These are phyloP conservation scores for Pezicula neosporulosa DNA, from an alignment of 2,329 filamentous ascomycete species.

Conservation along the genomic window DNA sequence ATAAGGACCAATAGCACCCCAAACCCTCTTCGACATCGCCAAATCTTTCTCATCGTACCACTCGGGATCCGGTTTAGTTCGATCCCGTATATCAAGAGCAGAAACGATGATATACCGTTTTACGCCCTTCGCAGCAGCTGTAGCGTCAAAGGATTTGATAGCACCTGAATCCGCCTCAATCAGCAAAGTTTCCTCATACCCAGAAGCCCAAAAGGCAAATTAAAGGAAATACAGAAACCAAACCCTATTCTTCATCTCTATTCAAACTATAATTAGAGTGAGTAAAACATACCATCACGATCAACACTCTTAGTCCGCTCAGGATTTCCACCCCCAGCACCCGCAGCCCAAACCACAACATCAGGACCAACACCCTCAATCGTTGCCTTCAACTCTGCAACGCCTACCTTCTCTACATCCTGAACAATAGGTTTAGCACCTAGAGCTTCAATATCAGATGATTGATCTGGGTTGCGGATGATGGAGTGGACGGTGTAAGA, in stretches of 20 bases:
- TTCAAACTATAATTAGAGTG: no score
- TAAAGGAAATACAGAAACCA: no score
- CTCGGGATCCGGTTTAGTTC: background rate
- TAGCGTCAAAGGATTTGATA: background rate
- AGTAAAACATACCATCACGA: background rate
- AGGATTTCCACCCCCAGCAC: background rate
- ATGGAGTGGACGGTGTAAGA: background rate
- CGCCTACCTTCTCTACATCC: background rate
- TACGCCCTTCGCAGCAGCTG: background rate
- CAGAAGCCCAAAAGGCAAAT: no score
- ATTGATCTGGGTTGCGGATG: background rate
- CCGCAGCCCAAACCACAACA: background rate
- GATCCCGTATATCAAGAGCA: background rate
- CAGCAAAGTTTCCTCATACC: no score
- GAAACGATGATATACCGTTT: background rate
- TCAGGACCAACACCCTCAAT: background rate
- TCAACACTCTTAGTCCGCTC: background rate
- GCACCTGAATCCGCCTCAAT: background rate
- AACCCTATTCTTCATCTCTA: no score
- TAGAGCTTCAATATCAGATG: background rate
- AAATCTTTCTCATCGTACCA: background rate
- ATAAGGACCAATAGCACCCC: background rate
- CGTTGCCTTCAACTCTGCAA: background rate
- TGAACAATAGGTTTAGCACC: background rate
- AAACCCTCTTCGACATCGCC: background rate